Conservation (phyloP, 306 rosid genomes). For the Corylus heterophylla region DNA sequence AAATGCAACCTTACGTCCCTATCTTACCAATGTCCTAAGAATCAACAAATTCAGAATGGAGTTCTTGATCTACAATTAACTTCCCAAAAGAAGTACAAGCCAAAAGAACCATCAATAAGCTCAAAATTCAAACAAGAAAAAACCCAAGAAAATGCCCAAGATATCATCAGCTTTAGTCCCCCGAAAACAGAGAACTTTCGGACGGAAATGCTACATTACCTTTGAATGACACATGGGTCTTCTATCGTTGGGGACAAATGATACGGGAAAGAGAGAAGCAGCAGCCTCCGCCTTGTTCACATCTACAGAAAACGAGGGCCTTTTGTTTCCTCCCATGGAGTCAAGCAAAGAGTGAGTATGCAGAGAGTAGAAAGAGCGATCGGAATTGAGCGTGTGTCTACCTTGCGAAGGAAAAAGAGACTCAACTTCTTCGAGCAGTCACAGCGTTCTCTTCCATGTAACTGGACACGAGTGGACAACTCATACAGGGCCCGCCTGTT, state of each 20-base stretch:
- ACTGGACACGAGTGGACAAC: not conserved
- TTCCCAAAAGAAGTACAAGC: not conserved
- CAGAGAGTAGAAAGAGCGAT: not conserved
- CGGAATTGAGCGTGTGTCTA: not conserved
- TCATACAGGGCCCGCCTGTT: not conserved
- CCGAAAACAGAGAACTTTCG: conserved; percentile 1
- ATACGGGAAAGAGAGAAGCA: not conserved
- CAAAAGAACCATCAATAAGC: conserved; percentile 4
- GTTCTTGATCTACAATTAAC: conserved; percentile 10
- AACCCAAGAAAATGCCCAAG: conserved; percentile 14
- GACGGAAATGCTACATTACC: conserved; percentile 23
- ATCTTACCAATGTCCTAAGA: not conserved
- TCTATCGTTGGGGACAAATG: conserved; percentile 9
- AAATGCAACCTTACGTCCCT: conserved; percentile 8
- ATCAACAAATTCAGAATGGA: conserved; percentile 12
- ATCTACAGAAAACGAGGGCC: not conserved
- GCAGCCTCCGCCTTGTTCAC: not conserved
- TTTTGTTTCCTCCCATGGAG: not conserved
- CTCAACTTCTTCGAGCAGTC: not conserved
- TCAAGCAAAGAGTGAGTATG: not conserved
- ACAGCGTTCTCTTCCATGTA: not conserved
- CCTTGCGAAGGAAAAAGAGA: not conserved
- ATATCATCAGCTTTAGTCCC: conserved; percentile 21
- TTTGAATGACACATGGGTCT: conserved; percentile 21
- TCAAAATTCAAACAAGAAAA: conserved; percentile 13